Evolutionary conservation across 2,329 filamentous ascomycete genomes (phyloP), one percentile per base, ranked within the genome.

Genomic region (Fusarium stilboides): DNA sequence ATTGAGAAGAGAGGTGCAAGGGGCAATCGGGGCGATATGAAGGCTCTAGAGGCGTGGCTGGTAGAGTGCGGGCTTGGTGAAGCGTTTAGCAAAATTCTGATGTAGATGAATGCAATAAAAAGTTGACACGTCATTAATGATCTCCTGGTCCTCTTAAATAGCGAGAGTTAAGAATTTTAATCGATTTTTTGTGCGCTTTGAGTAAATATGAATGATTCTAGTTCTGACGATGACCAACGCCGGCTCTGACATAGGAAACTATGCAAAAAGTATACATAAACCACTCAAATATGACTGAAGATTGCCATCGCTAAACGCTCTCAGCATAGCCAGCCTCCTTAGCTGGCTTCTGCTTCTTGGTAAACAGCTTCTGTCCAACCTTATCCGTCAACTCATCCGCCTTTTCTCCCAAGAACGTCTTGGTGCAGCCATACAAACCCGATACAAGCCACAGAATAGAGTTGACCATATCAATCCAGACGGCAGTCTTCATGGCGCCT

Each of bases 391-490:
- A 62, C 19, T 76, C 72, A 13, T 84, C 81, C 6, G 75, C 75
- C 71, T 81, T 82, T 13, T 81, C 80, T 1, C 82, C 80, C 42
- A 84, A 51, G 61, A 78, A 81, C 1, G 78, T 80, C 76, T 81
- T 81, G 62, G 79, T 24, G 47, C 66, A 77, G 28, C 83, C 83
- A 37, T 84, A 85, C 8, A 72, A 72, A 8, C 78, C 82, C 0
- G 82, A 83, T 6, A 84, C 65, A 14, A 89, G 78, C 91, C 92
- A 94, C 43, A 94, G 78, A 22, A 91, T 58, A 77, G 91, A 83
- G 69, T 91, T 92, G 33, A 88, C 82, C 26, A 94, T 76, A 75
- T 93, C 90, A 26, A 94, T 79, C 89, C 91, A 94, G 5, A 92
- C 91, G 3, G 91, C 90, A 64, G 87, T 84, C 80, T 91, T 91